Evolutionary conservation across 140 eudicot species (phyloP).

Genomic region (Senecio squalidus): DNA sequence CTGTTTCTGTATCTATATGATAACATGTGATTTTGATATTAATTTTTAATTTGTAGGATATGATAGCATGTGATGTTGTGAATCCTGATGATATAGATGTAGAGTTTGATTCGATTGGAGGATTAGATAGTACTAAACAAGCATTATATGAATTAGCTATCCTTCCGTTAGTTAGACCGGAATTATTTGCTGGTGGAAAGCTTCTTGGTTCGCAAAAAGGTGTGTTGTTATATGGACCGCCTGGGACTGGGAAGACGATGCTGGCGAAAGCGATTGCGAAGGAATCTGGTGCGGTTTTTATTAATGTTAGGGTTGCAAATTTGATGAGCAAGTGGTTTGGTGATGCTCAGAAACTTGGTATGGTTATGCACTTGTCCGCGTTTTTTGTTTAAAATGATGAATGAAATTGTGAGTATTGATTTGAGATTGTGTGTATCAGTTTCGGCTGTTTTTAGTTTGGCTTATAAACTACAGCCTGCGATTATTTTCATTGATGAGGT

Average conservation of each 20-base stretch:
- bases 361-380: slow-evolving; percentile 3
- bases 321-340: slow-evolving; percentile 97
- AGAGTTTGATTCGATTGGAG: slow-evolving; percentile 67
- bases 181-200: slow-evolving; percentile 59
- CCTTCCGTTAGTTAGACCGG: slow-evolving; percentile 77
- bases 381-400: neutral
- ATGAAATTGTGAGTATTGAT: slow-evolving; percentile 13
- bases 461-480: slow-evolving; percentile 85
- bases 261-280: slow-evolving; percentile 91
- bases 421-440: slow-evolving; percentile 37
- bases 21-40: slow-evolving; percentile 82
- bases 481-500: slow-evolving; percentile 92
- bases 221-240: slow-evolving; percentile 79
- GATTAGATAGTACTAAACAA: slow-evolving; percentile 66
- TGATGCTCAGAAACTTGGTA: slow-evolving; percentile 89
- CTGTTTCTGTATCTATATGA: slow-evolving; percentile 5
- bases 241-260: slow-evolving; percentile 95
- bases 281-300: slow-evolving; percentile 87
- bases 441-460: slow-evolving; percentile 85
- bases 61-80: slow-evolving; percentile 76
- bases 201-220: slow-evolving; percentile 86
- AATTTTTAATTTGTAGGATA: too few species aligned
- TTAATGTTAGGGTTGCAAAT: slow-evolving; percentile 71
- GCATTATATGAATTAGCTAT: slow-evolving; percentile 66
- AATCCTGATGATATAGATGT: slow-evolving; percentile 85